Evolutionary conservation across 345 rosid genomes (phyloP), one percentile per base, ranked within the genome.

Genomic region (Cardamine occulta): DNA sequence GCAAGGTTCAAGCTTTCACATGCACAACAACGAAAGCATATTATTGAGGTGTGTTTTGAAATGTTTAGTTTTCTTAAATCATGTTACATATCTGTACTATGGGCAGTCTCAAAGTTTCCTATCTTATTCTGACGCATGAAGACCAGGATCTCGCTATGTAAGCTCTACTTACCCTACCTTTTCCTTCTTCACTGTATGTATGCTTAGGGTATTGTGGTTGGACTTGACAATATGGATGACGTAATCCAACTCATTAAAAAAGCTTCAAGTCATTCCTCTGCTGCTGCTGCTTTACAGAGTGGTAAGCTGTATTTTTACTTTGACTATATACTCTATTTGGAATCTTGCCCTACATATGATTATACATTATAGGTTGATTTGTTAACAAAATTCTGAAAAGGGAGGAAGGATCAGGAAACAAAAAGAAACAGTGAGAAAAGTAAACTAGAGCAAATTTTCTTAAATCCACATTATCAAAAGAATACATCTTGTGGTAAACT

Each of bases 1-100:
- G 89, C 93, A 26, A 84, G 77, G 75, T 90, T 83, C 86, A 94
- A 88, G 88, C 95, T 88, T 76, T 84, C 92, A 32, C 96, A 88
- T 57, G 93, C 97, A 15, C 87, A 85, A 63, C 88, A 90, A 15
- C 90, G 96, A 76, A 86, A 83, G 61, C 98, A 94, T 78, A 89
- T 88, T 68, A 91, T 94, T 64, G 96, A 94, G 95, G 98, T 93
- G 80, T 72, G 81, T 70, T 37, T 56, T 13, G 29, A 58, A 13
- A 55, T 63, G 9, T 45, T n/a, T 59, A 10, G n/a, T 14, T 18
- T 73, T 60, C 63, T 79, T 53, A 40, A 31, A 28, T 34, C 62
- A 15, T 60, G 21, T 39, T 56, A 40, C 32, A 8, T 42, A 66
- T 71, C 39, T 65, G 8, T 6, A 42, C 6, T 54, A 52, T 8